Percentiles rank a stretch among this genome's conserved stretches.
Conservation (phyloP, 2,329 filamentous ascomycete genomes). For the Exophiala mesophila region DNA sequence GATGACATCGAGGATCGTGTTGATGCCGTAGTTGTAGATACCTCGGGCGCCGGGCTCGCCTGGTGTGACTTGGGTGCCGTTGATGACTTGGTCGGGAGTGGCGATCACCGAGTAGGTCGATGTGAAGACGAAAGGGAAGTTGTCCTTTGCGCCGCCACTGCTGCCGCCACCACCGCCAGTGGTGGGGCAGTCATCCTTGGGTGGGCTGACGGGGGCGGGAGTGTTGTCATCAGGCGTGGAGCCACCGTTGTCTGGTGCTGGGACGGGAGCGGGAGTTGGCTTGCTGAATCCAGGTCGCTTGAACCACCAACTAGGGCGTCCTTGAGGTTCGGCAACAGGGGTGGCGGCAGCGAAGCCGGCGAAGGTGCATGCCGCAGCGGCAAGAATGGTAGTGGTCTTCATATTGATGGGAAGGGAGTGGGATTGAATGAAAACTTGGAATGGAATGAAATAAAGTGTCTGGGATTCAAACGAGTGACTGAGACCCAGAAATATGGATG, state of each 20-base stretch:
- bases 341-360: conserved; percentile 5
- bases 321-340: background rate
- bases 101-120: conserved; percentile 47
- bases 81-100: conserved; percentile 48
- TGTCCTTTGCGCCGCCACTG: background rate
- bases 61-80: conserved; percentile 36
- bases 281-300: background rate
- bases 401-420: conserved; percentile 3
- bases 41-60: conserved; percentile 43
- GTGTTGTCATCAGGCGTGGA: background rate
- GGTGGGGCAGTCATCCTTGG: background rate
- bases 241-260: background rate
- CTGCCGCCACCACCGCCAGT: background rate
- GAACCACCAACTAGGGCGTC: background rate
- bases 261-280: background rate
- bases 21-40: conserved; percentile 51
- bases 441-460: background rate
- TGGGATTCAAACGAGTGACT: background rate
- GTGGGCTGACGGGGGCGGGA: background rate
- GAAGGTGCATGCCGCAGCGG: conserved; percentile 1
- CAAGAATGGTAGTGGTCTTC: conserved; percentile 5
- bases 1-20: conserved; percentile 41
- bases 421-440: background rate
- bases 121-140: conserved; percentile 38
- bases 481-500: background rate